Base-by-base conservation (phyloP, 1,284 basidiomycete species). In the Retiboletus flavoniger region DNA sequence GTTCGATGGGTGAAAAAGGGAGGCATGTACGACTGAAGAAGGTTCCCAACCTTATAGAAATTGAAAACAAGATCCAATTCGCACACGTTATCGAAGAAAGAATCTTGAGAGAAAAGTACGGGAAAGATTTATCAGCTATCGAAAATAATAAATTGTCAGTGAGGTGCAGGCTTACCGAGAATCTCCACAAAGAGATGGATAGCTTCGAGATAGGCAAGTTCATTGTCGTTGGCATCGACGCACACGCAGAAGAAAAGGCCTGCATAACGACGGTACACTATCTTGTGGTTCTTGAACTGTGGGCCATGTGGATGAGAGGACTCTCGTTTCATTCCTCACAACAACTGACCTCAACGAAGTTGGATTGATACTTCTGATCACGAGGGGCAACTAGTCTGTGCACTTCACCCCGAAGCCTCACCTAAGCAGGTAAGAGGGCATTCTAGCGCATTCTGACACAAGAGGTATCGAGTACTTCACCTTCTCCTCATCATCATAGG, bases 131-230 rank as follows among this genome's bases (percentile, higher is more conserved):
- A n/a, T 64, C 7, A 51, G 51, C 7, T 2, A 35, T 39, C 26
- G 2, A 31, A 50, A 40, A 41, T 34, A 17, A n/a, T 26, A 52
- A 13, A 29, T 32, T 28, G n/a, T 39, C 51, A 40, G 45, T 35
- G 24, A 43, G 38, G 41, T 34, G 26, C 17, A 36, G 38, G 75
- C 87, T 58, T 55, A 94, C 95, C 95, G 7, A 99, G 81, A n/a
- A 98, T 89, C 72, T 99, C 97, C 21, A 99, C 97, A 67, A 99
- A 98, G 4, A 99, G 82, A 71, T 99, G 96, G 53, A 99, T 98
- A 3, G 94, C 95, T 71, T 99, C 97, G 28, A 98, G 79, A 70
- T 97, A 98, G 0, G 95, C 94, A 53, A 99, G 80, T 70, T 99
- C 97, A 66, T 99, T 99, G 74, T 99, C 97, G 65, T 98, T 95